Evolutionary conservation across 495 filamentous ascomycete genomes (phyloP), one percentile per base, ranked within the genome.

Genomic region (Tuber microsphaerosporum): DNA sequence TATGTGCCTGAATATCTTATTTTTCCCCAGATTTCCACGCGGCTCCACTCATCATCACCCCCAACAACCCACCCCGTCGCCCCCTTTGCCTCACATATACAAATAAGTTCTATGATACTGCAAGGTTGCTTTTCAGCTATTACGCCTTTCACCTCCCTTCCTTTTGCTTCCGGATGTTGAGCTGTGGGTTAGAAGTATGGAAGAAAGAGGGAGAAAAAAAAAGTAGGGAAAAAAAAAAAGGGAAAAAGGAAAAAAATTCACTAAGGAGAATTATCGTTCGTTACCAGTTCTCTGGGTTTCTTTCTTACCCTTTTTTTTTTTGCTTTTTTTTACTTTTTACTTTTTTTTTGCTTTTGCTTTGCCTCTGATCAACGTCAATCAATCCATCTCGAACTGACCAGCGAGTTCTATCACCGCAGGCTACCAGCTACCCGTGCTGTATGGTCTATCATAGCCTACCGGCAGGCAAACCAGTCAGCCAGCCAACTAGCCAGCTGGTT

Each of bases 21-120:
- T 42, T 79, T 79, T 75, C 77, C 77, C 77, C 77, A 71, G 77
- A 79, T 79, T 65, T 79, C 77, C 77, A 79, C 77, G 77, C 77
- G 77, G 77, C 77, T 75, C 77, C 77, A 79, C 76, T 79, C 31
- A 79, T 75, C 76, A 43, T 48, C 73, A 71, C 73, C 76, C 76
- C 77, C 77, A 75, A 46, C 77, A 75, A 74, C 76, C 42, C 77
- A 61, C 70, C 78, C 34, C 16, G 51, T 79, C 73, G 51, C 70
- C 34, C 72, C 72, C 77, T 79, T 61, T 73, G 73, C 75, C 70
- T 79, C 78, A 17, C 72, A 79, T 71, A 79, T 72, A 79, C 69
- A 70, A 71, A 79, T 72, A 70, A 78, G 73, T 70, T 73, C 34
- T 79, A 37, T 37, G 2, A 37, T 37, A n/a, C 42, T 74, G 68